Conservation (phyloP, 176 grass and related monocot genomes). For the Juncus effusus region DNA sequence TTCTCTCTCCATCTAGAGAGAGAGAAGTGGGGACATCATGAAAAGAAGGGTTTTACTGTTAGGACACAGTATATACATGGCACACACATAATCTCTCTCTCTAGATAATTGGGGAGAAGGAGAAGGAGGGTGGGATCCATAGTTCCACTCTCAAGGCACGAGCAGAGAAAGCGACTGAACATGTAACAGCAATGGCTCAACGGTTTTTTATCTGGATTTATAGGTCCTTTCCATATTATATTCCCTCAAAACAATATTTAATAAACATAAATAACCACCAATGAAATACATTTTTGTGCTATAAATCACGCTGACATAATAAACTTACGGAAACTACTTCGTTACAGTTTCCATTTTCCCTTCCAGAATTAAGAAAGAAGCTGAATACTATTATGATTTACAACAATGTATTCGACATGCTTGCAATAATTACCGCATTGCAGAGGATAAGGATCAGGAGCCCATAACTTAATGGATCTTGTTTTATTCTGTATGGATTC, state of each 20-base stretch:
- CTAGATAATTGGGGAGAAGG: conserved; percentile 1
- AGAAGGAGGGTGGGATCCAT: conserved; percentile 22
- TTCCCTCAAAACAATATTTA: no score
- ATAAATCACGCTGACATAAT: no score
- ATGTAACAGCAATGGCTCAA: conserved; percentile 26
- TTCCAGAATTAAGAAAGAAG: no score
- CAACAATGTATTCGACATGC: no score
- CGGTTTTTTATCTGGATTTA: conserved; percentile 23
- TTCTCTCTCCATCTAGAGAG: neutral
- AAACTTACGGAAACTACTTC: no score
- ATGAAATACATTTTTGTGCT: no score
- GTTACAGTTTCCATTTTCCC: no score
- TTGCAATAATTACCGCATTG: neutral
- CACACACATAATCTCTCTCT: neutral
- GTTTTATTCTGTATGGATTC: conserved; percentile 27
- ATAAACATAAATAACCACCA: no score
- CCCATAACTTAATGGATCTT: conserved; percentile 14
- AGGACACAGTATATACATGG: neutral
- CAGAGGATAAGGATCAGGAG: neutral
- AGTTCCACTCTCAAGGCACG: conserved; percentile 28
- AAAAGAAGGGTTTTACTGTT: conserved; percentile 23
- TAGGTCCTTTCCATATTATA: no score
- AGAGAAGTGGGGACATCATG: neutral
- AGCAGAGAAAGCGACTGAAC: conserved; percentile 26
- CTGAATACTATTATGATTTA: no score